Evolutionary conservation across 2,329 filamentous ascomycete species (phyloP), one percentile per base, ranked within the genome.

Genomic region (Ophiostoma ulmi): DNA sequence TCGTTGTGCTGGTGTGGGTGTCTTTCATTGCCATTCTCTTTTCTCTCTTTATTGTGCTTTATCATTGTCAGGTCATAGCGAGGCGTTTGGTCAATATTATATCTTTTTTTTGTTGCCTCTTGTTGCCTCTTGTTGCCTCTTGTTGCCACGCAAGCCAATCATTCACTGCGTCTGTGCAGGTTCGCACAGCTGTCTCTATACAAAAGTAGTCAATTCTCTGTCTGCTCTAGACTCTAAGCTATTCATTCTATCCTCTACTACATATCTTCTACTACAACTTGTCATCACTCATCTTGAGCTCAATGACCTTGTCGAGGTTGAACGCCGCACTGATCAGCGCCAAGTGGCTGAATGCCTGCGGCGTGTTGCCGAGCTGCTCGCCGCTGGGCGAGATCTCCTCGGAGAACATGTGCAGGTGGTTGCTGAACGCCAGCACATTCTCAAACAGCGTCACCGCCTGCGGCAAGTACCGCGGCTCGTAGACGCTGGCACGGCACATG

Each of bases 321-420:
- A 93, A 92, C 1, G 90, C 91, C 1, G 91, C 91, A 77, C 89
- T 92, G 75, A 93, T 87, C 76, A 92, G 84, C 1, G 90, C 90
- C 72, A 94, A 79, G 77, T 94, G 90, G 74, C 88, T 91, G 75
- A 93, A 93, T 0, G 91, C 91, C 79, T 93, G 91, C 0, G 91
- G 91, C 20, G 90, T 93, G 76, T 93, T 93, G 1, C 91, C 91
- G 72, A 93, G 82, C 80, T 93, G 91, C 79, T 93, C 90, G 13
- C 91, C 91, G 69, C 86, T 88, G 69, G 89, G 83, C 5, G 90
- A 86, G 75, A 93, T 93, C 80, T 93, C 91, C 77, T 93, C 90
- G 8, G 88, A 91, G 78, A 93, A 93, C 86, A 93, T 93, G 75
- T 85, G 86, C 70, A 93, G 79, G 77, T 93, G 90, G 77, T 93